phyloP scores from a whole-genome alignment of 768 basidiomycete genomes.

The Postia placenta region DNA sequence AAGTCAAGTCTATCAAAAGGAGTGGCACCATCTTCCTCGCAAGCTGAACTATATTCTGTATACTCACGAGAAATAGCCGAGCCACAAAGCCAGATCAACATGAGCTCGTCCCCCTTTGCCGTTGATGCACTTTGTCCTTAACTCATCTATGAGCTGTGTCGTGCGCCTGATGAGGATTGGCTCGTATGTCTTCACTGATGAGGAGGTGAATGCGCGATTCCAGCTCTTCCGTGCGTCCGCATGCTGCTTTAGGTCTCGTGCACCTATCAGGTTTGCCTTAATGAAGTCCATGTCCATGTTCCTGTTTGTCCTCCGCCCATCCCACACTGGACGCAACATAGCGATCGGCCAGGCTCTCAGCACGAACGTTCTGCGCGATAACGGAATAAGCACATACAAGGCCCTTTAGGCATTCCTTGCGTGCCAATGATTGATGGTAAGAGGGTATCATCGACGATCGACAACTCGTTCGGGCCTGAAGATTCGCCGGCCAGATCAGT shows the following conservation, averaged over 20 bases:
- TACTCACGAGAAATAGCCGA: slow-evolving; percentile 14
- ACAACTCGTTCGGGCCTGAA: slow-evolving; percentile 21
- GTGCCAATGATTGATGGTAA: slow-evolving; percentile 17
- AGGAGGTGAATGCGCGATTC: slow-evolving; percentile 35
- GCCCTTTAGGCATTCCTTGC: slow-evolving; percentile 20
- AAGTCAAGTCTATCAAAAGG: slow-evolving; percentile 42
- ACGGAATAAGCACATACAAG: slow-evolving; percentile 16
- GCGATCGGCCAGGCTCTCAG: neutral
- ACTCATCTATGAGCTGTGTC: slow-evolving; percentile 12
- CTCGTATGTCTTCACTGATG: slow-evolving; percentile 39
- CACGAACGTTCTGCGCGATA: neutral
- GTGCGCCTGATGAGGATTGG: slow-evolving; percentile 28
- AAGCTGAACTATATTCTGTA: too few species aligned
- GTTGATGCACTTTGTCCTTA: neutral
- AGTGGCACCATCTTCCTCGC: too few species aligned
- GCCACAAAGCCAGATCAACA: neutral
- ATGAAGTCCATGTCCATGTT: neutral
- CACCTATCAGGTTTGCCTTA: slow-evolving; percentile 23
- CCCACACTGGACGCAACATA: slow-evolving; percentile 2
- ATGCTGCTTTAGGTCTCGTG: slow-evolving; percentile 32
- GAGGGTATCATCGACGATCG: slow-evolving; percentile 13
- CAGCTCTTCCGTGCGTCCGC: slow-evolving; percentile 35
- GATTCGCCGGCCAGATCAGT: neutral
- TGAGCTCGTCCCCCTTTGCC: slow-evolving; percentile 6
- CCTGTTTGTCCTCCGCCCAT: neutral